A percentile compares a stretch with the other conserved stretches of the same genome.
Evolutionary conservation across 257 asterid species (phyloP).

Genomic region (Solanum pennellii): DNA sequence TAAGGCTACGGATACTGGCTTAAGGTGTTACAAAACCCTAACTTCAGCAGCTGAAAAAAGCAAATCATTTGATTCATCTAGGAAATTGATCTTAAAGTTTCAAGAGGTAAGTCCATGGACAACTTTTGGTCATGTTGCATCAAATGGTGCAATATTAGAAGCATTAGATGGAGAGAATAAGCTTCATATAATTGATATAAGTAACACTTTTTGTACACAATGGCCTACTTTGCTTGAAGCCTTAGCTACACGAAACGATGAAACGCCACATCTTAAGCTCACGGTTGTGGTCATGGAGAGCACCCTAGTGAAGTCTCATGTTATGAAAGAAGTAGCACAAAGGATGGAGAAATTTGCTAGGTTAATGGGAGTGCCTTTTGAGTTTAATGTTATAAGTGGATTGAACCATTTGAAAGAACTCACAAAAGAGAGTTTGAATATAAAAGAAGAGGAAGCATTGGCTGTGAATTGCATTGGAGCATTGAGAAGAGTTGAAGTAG

Average conservation of each 20-base stretch:
- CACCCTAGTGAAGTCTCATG: slow-evolving; percentile 17
- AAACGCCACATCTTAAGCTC: slow-evolving; percentile 62
- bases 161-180: slow-evolving; percentile 58
- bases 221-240: slow-evolving; percentile 92
- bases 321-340: slow-evolving; percentile 67
- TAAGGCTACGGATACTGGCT: slow-evolving; percentile 64
- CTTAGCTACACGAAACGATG: slow-evolving; percentile 65
- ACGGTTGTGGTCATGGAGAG: slow-evolving; percentile 43
- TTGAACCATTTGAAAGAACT: slow-evolving; percentile 32
- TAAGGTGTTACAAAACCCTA: slow-evolving; percentile 54
- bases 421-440: slow-evolving; percentile 33
- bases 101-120: slow-evolving; percentile 98
- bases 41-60: slow-evolving; percentile 40
- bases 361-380: slow-evolving; percentile 95
- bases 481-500: slow-evolving; percentile 19
- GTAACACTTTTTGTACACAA: slow-evolving; percentile 82
- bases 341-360: slow-evolving; percentile 84
- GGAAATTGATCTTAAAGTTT: slow-evolving; percentile 50
- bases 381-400: slow-evolving; percentile 38
- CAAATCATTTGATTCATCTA: slow-evolving; percentile 51
- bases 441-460: slow-evolving; percentile 54
- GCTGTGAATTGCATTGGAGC: slow-evolving; percentile 67
- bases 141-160: slow-evolving; percentile 82
- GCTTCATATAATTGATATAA: slow-evolving; percentile 69
- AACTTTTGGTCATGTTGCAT: slow-evolving; percentile 88